Base-by-base conservation (phyloP, 768 basidiomycete genomes). In the Mycena venus region DNA sequence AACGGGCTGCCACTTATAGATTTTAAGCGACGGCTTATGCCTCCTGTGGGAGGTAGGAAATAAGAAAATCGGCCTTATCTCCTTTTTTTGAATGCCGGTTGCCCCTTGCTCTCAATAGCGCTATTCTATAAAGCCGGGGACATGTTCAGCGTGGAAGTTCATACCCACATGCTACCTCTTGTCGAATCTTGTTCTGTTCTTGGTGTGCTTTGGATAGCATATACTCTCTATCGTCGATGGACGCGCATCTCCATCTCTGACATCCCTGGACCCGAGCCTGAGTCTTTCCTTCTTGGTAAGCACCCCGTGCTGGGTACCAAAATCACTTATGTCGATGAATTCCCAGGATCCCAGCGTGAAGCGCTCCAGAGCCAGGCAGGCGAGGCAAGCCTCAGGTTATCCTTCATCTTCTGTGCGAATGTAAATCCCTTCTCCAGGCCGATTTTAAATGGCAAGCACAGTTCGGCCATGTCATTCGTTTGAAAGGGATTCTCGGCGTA, bases 401-500 rank as follows among this genome's bases (percentile, higher is more conserved):
- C 34, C 58, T 23, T 59, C 14, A 14, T 23, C 58, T 25, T 32
- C 11, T 9, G 15, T 59, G 12, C 10, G 5, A 47, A 34, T 62
- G n/a, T 44, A 29, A 27, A 34, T n/a, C 29, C 6, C 19, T 49
- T 17, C 4, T n/a, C 21, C 68, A 84, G 59, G 84, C 87, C 14
- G 90, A 91, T 72, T 90, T 90, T 79, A 88, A 87, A 77, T 91
- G 89, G 80, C n/a, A n/a, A n/a, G n/a, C n/a, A n/a, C n/a, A n/a
- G n/a, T n/a, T n/a, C n/a, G n/a, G n/a, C n/a, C n/a, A 87, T 72
- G 82, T 90, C 23, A 86, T 89, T 36, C 87, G 88, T 49, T 77
- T 91, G 67, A 88, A 89, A 78, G 47, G 86, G 3, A 80, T 86
- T 25, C 66, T 68, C 40, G 66, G 47, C 3, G 66, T 68, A 40